A percentile compares a stretch with the other conserved stretches of the same genome.
Conservation (phyloP, 2,329 filamentous ascomycete genomes). For the Endothia cerciana region DNA sequence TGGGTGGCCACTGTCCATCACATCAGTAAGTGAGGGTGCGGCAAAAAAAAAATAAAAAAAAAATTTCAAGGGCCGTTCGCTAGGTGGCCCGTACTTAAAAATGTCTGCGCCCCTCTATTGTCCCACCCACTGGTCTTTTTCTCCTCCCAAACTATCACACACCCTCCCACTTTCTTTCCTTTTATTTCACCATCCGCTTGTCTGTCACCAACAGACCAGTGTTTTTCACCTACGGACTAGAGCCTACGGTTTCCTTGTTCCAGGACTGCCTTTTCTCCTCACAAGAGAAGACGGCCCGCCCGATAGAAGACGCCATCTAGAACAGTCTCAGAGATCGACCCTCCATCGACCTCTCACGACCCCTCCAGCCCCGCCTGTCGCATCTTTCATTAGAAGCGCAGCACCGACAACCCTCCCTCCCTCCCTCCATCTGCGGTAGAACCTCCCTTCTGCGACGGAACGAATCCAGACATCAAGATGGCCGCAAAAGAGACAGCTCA, state of each 20-base stretch:
- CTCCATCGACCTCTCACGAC: conserved; percentile 36
- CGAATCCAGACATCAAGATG: conserved; percentile 33
- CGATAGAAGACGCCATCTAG: neutral
- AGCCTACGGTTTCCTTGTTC: neutral
- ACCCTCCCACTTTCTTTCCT: conserved; percentile 23
- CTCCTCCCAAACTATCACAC: neutral
- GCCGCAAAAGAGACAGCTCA: conserved; percentile 56
- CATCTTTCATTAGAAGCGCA: conserved; percentile 18
- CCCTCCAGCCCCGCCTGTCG: conserved; percentile 8
- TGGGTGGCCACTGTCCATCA: conserved; percentile 12
- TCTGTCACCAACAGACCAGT: conserved; percentile 14
- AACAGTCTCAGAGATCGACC: conserved; percentile 11
- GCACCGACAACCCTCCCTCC: conserved; percentile 19
- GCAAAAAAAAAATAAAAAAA: conserved; percentile 27
- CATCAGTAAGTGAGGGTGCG: conserved; percentile 10
- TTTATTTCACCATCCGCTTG: conserved; percentile 21
- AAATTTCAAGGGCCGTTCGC: conserved; percentile 32
- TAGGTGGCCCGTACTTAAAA: conserved; percentile 14
- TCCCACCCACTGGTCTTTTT: conserved; percentile 14
- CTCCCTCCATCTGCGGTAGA: conserved; percentile 16
- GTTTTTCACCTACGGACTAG: neutral
- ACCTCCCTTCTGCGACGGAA: conserved; percentile 32
- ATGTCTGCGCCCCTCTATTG: conserved; percentile 19
- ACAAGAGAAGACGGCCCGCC: conserved; percentile 7
- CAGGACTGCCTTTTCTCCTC: conserved; percentile 10